Evolutionary conservation across 768 basidiomycete genomes (phyloP).

Genomic region (Suillus clintonianus): DNA sequence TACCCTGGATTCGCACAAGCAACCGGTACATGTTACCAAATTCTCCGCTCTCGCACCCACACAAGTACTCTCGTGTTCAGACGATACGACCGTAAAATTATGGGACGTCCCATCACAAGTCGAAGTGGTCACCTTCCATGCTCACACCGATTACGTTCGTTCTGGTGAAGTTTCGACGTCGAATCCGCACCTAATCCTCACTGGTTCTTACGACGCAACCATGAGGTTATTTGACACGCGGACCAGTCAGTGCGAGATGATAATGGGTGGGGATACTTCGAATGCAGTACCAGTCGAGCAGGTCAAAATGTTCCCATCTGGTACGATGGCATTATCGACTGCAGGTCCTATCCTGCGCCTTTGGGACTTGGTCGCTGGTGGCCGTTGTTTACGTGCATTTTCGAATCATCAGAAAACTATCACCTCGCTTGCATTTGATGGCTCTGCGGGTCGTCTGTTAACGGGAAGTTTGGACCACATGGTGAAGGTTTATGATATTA

Average conservation of each 20-base stretch:
- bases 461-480: conserved; percentile 94
- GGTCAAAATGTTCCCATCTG: conserved; percentile 90
- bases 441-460: conserved; percentile 74
- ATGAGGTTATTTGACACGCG: conserved; percentile 86
- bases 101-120: conserved; percentile 96
- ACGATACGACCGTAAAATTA: conserved; percentile 90
- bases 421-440: conserved; percentile 82
- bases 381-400: conserved; percentile 84
- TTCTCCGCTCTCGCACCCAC: conserved; percentile 84
- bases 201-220: conserved; percentile 94
- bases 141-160: conserved; percentile 95
- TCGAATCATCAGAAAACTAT: conserved; percentile 99
- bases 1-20: conserved; percentile 90
- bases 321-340: conserved; percentile 79
- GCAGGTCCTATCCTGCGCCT: conserved; percentile 91
- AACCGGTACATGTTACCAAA: conserved; percentile 92
- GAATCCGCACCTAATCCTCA: conserved; percentile 82
- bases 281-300: conserved; percentile 76
- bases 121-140: conserved; percentile 72
- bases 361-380: conserved; percentile 94
- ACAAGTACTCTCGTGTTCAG: conserved; percentile 90
- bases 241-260: conserved; percentile 81
- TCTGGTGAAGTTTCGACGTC: conserved; percentile 84
- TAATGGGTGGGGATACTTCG: conserved; percentile 54
- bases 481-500: conserved; percentile 98